phyloP scores from a whole-genome alignment of 2,329 filamentous ascomycete genomes.

The Coniochaeta ligniaria region DNA sequence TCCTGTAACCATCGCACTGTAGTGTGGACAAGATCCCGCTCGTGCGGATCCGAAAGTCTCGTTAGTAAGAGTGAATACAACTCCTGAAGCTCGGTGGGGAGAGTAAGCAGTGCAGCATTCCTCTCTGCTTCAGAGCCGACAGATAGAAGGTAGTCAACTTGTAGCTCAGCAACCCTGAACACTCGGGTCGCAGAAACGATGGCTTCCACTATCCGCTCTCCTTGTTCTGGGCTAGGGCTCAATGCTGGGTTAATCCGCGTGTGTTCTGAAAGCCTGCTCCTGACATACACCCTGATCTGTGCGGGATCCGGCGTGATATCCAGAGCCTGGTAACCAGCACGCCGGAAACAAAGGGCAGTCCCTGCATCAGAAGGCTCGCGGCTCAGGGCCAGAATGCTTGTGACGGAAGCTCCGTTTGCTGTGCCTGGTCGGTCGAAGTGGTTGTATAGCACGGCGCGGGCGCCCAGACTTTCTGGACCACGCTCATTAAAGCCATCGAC shows the following conservation, averaged over 20 bases:
- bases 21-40: background rate
- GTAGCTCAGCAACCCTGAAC: background rate
- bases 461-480: background rate
- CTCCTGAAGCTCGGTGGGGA: background rate
- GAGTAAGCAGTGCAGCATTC: background rate
- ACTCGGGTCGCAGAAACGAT: background rate
- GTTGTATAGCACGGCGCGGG: background rate
- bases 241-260: background rate
- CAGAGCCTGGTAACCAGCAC: background rate
- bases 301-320: background rate
- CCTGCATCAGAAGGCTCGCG: background rate
- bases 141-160: background rate
- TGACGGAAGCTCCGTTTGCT: background rate
- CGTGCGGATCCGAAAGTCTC: background rate
- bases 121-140: background rate
- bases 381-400: background rate
- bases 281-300: background rate
- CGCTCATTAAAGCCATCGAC: background rate
- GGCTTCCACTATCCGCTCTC: background rate
- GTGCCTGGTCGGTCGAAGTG: background rate
- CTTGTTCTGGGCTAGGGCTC: background rate
- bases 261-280: background rate
- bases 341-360: background rate
- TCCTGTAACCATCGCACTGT: background rate
- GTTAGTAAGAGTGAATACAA: background rate